phyloP scores from a whole-genome alignment of 345 rosid genomes.

The Abelmoschus esculentus region DNA sequence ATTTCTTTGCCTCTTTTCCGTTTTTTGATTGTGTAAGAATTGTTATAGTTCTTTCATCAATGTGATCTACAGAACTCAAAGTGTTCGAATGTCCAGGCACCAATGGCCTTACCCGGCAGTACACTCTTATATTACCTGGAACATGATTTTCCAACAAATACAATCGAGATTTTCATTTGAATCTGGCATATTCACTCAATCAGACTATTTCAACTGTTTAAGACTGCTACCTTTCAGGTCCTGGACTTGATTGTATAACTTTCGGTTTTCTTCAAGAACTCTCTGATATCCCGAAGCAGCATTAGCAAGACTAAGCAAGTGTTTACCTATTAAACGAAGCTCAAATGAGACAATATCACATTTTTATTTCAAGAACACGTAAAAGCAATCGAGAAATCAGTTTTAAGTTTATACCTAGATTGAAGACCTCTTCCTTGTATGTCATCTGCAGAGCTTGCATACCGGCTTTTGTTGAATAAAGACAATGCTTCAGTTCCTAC shows the following conservation, averaged over 20 bases:
- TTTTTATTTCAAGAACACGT: slow-evolving; percentile 13
- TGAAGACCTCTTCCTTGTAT: slow-evolving; percentile 58
- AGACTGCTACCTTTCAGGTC: slow-evolving; percentile 69
- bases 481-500: slow-evolving; percentile 64
- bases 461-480: slow-evolving; percentile 53
- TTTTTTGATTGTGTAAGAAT: slow-evolving; percentile 49
- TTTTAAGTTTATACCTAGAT: slow-evolving; percentile 41
- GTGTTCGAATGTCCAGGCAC: slow-evolving; percentile 41
- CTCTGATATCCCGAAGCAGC: slow-evolving; percentile 84
- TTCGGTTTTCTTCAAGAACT: slow-evolving; percentile 89
- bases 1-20: slow-evolving; percentile 70
- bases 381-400: slow-evolving; percentile 1
- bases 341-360: slow-evolving; percentile 15
- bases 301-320: slow-evolving; percentile 48
- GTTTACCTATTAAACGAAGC: slow-evolving; percentile 49
- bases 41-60: slow-evolving; percentile 63
- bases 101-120: slow-evolving; percentile 92
- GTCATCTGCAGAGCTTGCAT: slow-evolving; percentile 60
- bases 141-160: slow-evolving; percentile 12
- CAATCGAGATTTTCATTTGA: not conserved
- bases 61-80: slow-evolving; percentile 45
- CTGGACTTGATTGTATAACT: slow-evolving; percentile 85
- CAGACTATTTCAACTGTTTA: not conserved
- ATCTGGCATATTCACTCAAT: not conserved
- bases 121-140: slow-evolving; percentile 86